Evolutionary conservation across 2,329 filamentous ascomycete species (phyloP), one percentile per base, ranked within the genome.

Genomic region (Colletotrichum sp.): DNA sequence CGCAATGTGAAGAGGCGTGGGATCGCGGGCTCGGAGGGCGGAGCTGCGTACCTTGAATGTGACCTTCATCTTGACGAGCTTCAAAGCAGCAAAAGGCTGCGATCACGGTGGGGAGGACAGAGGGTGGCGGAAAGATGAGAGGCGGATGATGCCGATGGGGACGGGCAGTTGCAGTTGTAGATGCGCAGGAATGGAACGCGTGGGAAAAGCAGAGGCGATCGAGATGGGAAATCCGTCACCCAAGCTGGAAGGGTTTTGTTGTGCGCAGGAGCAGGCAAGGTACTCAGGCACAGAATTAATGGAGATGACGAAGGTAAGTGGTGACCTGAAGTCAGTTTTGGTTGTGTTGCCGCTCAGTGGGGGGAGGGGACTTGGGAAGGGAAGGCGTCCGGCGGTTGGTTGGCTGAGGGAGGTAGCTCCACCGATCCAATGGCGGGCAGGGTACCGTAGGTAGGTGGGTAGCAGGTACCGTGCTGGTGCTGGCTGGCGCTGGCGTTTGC

Each of bases 41-140:
- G 62, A 74, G 72, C 71, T 72, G 81, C 88, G 78, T 87, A 92
- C 91, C 88, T 91, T 91, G 85, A 92, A 91, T 78, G 92, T 93
- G 83, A 93, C 88, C 91, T 93, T 93, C 92, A 93, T 93, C 84
- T 81, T 90, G 89, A 86, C 85, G 44, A 71, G 85, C 81, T 84
- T 76, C 32, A 77, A 78, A 78, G 78, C 84, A 85, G 83, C 82
- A 81, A 79, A 60, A 64, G 75, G 80, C 80, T 80, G 80, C 72
- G 57, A 75, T 67, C 49, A 71, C 52, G 32, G 49, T 34, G 59
- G 30, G 30, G 44, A 26, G 13, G 8, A 65, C 28, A 30, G 60
- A 65, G 28, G 39, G 39, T 12, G 16, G 44, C n/a, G 62, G 72
- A 26, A 16, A 15, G 26, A 52, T 55, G 57, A 21, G 24, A 21